A percentile compares a stretch with the other conserved stretches of the same genome.
These are phyloP conservation scores for Penicillium digitatum DNA, from an alignment of 2,329 filamentous ascomycete species.

Conservation along the genomic window DNA sequence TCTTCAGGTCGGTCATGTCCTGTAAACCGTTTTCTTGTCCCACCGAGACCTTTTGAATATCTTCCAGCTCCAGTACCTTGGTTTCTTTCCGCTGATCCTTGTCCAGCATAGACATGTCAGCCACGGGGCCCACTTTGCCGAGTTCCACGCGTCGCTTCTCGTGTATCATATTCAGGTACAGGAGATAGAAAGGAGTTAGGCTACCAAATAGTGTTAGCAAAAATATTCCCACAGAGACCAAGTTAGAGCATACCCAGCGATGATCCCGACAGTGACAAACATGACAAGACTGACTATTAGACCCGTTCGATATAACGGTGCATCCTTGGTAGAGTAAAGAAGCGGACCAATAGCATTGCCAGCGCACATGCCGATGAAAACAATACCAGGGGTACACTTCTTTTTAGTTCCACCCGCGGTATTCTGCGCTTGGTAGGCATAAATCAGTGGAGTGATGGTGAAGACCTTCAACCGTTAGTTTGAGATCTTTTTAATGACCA, in stretches of 20 bases:
- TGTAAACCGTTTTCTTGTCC: conserved; percentile 10
- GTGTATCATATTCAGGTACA: conserved; percentile 31
- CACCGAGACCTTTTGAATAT: conserved; percentile 1
- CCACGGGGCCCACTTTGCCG: conserved; percentile 27
- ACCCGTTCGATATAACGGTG: conserved; percentile 34
- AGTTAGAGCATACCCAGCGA: conserved; percentile 20
- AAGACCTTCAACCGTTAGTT: conserved; percentile 19
- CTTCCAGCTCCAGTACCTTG: conserved; percentile 10
- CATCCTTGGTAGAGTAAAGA: conserved; percentile 34
- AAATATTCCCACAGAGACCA: not conserved
- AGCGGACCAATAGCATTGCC: conserved; percentile 38
- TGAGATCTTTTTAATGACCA: too few relatives aligned
- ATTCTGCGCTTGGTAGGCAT: conserved; percentile 38
- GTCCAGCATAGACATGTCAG: conserved; percentile 37
- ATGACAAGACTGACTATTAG: conserved; percentile 34
- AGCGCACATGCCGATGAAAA: conserved; percentile 37
- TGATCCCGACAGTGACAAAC: conserved; percentile 30
- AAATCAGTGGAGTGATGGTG: conserved; percentile 35
- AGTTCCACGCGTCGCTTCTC: conserved; percentile 28
- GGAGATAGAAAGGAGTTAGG: conserved; percentile 31
- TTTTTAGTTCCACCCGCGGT: conserved; percentile 38
- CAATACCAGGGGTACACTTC: conserved; percentile 36
- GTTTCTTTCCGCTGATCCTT: conserved; percentile 16
- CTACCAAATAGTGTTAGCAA: conserved; percentile 8
- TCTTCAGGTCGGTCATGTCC: conserved; percentile 11